phyloP scores from a whole-genome alignment of 2,329 filamentous ascomycete genomes.

The Fusarium keratoplasticum region DNA sequence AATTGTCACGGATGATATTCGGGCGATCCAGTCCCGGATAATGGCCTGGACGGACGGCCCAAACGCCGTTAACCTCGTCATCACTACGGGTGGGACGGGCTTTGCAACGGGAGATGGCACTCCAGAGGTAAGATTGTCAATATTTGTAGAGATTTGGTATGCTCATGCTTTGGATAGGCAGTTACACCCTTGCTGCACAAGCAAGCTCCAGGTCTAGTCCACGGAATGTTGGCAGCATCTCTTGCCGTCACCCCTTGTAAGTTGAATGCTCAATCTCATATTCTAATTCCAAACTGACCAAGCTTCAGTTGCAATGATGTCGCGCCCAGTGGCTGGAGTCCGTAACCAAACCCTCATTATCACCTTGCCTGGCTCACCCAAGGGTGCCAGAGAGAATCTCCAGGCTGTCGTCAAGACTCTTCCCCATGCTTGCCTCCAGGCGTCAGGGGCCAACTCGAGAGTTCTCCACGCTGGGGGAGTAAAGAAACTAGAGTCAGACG shows the following conservation, averaged over 20 bases:
- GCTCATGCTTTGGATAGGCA: conserved; percentile 64
- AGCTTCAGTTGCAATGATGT: conserved; percentile 90
- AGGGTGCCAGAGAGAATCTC: conserved; percentile 94
- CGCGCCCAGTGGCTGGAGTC: conserved; percentile 89
- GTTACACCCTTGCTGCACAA: conserved; percentile 83
- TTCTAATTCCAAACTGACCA: conserved; percentile 10
- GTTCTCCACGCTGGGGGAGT: conserved; percentile 82
- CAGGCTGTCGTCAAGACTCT: conserved; percentile 89
- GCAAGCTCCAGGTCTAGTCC: conserved; percentile 90
- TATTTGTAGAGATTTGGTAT: neutral
- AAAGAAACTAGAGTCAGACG: conserved; percentile 85
- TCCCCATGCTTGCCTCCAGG: conserved; percentile 94
- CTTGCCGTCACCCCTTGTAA: conserved; percentile 89
- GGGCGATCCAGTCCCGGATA: conserved; percentile 80
- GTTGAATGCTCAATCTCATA: conserved; percentile 46
- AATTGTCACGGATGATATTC: conserved; percentile 83
- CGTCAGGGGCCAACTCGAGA: conserved; percentile 84
- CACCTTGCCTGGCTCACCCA: conserved; percentile 93
- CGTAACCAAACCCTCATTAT: conserved; percentile 84
- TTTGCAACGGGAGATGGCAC: conserved; percentile 89
- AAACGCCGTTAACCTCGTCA: conserved; percentile 76
- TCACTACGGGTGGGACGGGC: conserved; percentile 93
- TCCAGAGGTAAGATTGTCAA: conserved; percentile 74
- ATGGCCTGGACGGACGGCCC: conserved; percentile 77
- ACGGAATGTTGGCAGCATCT: conserved; percentile 91